Evolutionary conservation across 352 stramenopile species (phyloP).

Genomic region (Aphanomyces astaci): DNA sequence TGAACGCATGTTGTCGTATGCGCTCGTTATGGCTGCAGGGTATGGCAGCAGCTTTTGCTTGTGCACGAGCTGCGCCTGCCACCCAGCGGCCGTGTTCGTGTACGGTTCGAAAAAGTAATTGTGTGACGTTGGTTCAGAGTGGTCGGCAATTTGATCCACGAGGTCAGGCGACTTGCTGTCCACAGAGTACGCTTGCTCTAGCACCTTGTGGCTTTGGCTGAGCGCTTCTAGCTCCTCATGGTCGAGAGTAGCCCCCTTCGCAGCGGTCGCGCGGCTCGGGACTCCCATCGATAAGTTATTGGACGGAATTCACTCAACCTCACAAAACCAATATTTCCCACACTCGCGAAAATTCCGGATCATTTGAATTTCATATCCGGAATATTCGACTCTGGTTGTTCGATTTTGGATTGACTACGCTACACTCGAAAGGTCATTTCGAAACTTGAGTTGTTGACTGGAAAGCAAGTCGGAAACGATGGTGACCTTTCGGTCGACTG

Average conservation of each 20-base stretch:
- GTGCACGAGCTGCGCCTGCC: slow-evolving; percentile 67
- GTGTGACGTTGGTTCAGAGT: slow-evolving; percentile 60
- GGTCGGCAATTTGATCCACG: slow-evolving; percentile 65
- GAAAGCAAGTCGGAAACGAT: not conserved
- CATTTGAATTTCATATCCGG: not conserved
- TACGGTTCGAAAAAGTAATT: slow-evolving; percentile 88
- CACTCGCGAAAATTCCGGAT: not conserved
- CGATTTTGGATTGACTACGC: slow-evolving; percentile 5
- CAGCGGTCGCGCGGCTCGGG: not conserved
- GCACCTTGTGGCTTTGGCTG: slow-evolving; percentile 20
- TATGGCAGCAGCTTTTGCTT: slow-evolving; percentile 64
- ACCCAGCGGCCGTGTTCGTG: slow-evolving; percentile 39
- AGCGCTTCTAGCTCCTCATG: slow-evolving; percentile 19
- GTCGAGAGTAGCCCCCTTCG: not conserved
- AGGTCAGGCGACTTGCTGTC: slow-evolving; percentile 75
- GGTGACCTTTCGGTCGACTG: not conserved
- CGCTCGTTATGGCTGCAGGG: slow-evolving; percentile 54
- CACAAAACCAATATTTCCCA: slow-evolving; percentile 4
- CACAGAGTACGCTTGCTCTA: slow-evolving; percentile 62
- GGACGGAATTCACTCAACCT: slow-evolving; percentile 11
- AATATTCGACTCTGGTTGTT: not conserved
- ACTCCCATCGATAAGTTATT: slow-evolving; percentile 7
- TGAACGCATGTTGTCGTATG: slow-evolving; percentile 57
- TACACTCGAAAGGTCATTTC: not conserved
- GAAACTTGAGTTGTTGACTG: not conserved